These are phyloP conservation scores for Plantago major DNA, from an alignment of 257 asterid species.

Conservation along the genomic window DNA sequence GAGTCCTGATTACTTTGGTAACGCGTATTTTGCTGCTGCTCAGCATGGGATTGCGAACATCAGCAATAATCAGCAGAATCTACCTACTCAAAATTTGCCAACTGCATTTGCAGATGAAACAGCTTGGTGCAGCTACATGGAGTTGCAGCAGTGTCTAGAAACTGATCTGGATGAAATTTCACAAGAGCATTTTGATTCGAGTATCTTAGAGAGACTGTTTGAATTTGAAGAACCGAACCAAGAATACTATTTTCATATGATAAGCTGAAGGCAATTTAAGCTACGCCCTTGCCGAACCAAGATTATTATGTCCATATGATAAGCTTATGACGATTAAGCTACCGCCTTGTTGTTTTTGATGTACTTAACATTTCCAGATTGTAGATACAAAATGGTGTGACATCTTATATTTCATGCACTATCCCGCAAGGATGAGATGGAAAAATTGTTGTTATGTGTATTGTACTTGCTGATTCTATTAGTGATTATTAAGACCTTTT, in stretches of 20 bases:
- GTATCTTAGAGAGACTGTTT: slow-evolving; percentile 17
- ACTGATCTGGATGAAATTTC: slow-evolving; percentile 20
- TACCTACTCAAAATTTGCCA: slow-evolving; percentile 13
- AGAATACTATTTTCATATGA: slow-evolving; percentile 19
- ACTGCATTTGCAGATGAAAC: slow-evolving; percentile 17
- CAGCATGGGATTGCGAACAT: slow-evolving; percentile 15
- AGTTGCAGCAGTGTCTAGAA: slow-evolving; percentile 12
- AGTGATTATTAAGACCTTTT: too few relatives aligned
- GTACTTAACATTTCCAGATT: too few relatives aligned
- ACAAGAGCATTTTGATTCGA: slow-evolving; percentile 16
- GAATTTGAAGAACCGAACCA: slow-evolving; percentile 28
- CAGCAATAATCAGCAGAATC: slow-evolving; percentile 11
- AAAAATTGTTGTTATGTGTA: too few relatives aligned
- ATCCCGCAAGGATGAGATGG: too few relatives aligned
- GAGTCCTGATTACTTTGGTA: slow-evolving; percentile 2
- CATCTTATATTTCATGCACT: too few relatives aligned
- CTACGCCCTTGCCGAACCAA: too few relatives aligned
- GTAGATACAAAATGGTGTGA: too few relatives aligned
- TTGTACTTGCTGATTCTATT: too few relatives aligned
- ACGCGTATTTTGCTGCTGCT: slow-evolving; percentile 2
- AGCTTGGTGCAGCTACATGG: slow-evolving; percentile 23
- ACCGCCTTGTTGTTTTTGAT: too few relatives aligned
- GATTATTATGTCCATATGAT: slow-evolving; percentile 20
- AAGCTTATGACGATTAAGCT: background rate
- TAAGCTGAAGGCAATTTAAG: slow-evolving; percentile 2